These are phyloP conservation scores for Fusarium abutilonis DNA, from an alignment of 2,329 filamentous ascomycete genomes.

Conservation along the genomic window DNA sequence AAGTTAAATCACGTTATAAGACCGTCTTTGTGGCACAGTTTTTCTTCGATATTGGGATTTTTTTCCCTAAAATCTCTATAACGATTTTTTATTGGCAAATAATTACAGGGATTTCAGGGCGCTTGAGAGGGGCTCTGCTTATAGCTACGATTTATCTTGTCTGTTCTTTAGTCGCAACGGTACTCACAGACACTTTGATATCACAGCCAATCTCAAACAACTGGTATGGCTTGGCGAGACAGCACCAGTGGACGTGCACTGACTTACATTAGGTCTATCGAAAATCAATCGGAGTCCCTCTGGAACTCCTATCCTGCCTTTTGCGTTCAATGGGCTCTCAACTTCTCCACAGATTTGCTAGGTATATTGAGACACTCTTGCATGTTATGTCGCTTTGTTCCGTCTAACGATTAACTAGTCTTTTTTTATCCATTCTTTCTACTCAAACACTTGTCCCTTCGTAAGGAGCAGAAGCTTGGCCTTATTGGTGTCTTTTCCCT, in stretches of 20 bases:
- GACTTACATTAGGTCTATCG: conserved; percentile 1
- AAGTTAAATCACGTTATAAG: not conserved
- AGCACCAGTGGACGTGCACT: fast-evolving
- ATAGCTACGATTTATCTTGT: conserved; percentile 8
- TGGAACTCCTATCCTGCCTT: conserved; percentile 22
- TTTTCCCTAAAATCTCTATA: conserved; percentile 19
- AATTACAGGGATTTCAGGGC: no score
- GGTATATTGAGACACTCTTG: no score
- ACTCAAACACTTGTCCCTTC: conserved; percentile 8
- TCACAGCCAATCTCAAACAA: conserved; percentile 9
- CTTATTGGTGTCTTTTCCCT: conserved; percentile 20
- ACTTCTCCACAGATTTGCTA: conserved; percentile 16
- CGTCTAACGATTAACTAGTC: not conserved
- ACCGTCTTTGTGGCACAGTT: conserved; percentile 14
- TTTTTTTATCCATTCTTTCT: conserved; percentile 21
- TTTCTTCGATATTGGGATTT: conserved; percentile 20
- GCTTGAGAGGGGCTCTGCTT: not conserved
- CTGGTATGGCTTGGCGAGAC: not conserved
- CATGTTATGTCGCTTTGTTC: no score
- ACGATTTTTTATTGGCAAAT: conserved; percentile 17
- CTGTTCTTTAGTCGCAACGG: not conserved
- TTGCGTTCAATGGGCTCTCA: conserved; percentile 12
- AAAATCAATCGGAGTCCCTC: conserved; percentile 11
- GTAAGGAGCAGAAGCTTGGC: conserved; percentile 10
- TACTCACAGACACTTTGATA: conserved; percentile 16